Evolutionary conservation across 352 stramenopile species (phyloP), one percentile per base, ranked within the genome.

Genomic region (Phytopythium sindhum): DNA sequence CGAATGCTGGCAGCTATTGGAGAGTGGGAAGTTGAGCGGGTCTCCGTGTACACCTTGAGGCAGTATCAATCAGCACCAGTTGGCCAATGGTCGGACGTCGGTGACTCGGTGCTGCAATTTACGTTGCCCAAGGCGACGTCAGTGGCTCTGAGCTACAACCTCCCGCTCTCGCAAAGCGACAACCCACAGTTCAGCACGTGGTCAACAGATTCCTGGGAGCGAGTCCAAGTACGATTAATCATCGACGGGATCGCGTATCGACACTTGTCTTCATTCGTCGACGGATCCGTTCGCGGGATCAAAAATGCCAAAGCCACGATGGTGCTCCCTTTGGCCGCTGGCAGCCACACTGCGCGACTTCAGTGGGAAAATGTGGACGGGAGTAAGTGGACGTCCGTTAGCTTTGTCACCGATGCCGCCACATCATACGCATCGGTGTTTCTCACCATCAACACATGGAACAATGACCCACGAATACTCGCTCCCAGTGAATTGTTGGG

Each of bases 311-410:
- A 63, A 58, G 85, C 85, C 19, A 91, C 64, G 41, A 90, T 93
- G 75, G 70, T 88, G 37, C 48, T 93, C 0, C 69, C 72, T 1
- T 68, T 93, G 0, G 69, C 72, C 53, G 79, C 68, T 23, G 85
- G 85, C 8, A 85, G 65, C 8, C 85, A 93, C 63, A 85, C 75
- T 35, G 75, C 73, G 17, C 77, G 82, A 50, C 56, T 93, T 2
- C 85, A 91, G 53, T 93, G 85, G 85, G 74, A 93, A 69, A 91
- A 90, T 31, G 73, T 91, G 0, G 82, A 90, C 54, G 80, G 80
- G 21, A 89, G 59, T 59, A 72, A 77, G 33, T 93, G 84, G 84
- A 74, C 64, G 28, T 73, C 77, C 10, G 84, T 93, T 28, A 89
- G 74, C 33, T 90, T 90, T 63, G 77, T 93, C 51, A 89, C 81